phyloP scores from a whole-genome alignment of 768 basidiomycete genomes.

The Hygrophorus russula region DNA sequence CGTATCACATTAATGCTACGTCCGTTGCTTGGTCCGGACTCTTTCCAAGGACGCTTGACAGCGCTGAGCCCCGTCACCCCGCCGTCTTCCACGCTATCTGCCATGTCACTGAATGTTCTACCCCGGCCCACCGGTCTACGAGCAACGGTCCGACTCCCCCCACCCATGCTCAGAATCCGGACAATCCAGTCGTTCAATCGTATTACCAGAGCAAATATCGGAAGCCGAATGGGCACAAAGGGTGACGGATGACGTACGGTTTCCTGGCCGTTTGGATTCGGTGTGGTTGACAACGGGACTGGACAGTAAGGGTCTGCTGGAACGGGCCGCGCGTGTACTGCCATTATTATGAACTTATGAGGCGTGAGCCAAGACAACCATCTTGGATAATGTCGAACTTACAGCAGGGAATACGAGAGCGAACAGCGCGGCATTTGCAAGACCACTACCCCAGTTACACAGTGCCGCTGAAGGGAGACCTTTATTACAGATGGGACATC shows the following conservation, averaged over 20 bases:
- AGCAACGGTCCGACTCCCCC: slow-evolving; percentile 11
- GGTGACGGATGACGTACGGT: slow-evolving; percentile 58
- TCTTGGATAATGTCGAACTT: slow-evolving; percentile 15
- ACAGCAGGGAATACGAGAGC: slow-evolving; percentile 76
- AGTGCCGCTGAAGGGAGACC: slow-evolving; percentile 62
- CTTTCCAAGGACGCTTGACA: slow-evolving; percentile 8
- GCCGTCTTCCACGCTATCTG: slow-evolving; percentile 56
- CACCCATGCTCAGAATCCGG: slow-evolving; percentile 46
- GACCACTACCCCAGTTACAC: slow-evolving; percentile 61
- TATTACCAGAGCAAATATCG: slow-evolving; percentile 64
- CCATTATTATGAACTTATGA: slow-evolving; percentile 74
- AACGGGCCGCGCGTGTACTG: slow-evolving; percentile 63
- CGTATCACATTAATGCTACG: slow-evolving; percentile 19
- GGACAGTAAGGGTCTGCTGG: slow-evolving; percentile 68
- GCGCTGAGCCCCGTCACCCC: slow-evolving; percentile 20
- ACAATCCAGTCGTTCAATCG: slow-evolving; percentile 67
- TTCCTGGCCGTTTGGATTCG: slow-evolving; percentile 19
- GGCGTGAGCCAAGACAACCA: not conserved
- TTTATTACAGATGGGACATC: slow-evolving; percentile 15
- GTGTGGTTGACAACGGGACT: slow-evolving; percentile 18
- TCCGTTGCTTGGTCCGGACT: slow-evolving; percentile 10
- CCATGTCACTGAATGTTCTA: slow-evolving; percentile 32
- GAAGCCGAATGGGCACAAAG: slow-evolving; percentile 69
- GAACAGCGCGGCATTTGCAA: slow-evolving; percentile 76
- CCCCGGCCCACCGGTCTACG: slow-evolving; percentile 11